Base-by-base conservation (phyloP, 2,329 filamentous ascomycete species). In the Ilyonectria mors-panacis region DNA sequence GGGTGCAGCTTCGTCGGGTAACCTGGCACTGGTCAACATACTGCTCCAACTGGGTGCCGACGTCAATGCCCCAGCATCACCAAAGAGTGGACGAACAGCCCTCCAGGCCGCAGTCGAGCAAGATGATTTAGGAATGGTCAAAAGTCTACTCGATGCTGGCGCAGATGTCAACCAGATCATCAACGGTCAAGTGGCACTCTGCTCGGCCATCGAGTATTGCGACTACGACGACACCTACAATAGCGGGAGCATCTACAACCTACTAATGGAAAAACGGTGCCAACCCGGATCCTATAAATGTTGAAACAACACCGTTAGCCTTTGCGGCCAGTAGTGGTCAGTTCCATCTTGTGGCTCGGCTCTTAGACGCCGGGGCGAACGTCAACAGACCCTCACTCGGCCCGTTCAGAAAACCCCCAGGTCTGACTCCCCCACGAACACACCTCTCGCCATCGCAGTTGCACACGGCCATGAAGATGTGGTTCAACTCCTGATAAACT, bases 401-500 rank as follows among this genome's bases (percentile, higher is more conserved):
- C 42, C 19, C 17, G 7, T 21, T 3, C 42, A 21, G n/a, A 3
- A 21, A 2, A 1, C 5, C 2, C 12, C 30, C 30, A 33, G 30
- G 30, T 33, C 13, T 45, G 19, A 9, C 6, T 2, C 7, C 42
- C 7, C 42, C 42, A 28, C 3, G 2, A 26, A 28, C 45, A 28
- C 45, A 17, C 47, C 30, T 1, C 44, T 57, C 13, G 28, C 12
- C 0, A 19, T 55, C 23, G 60, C 60, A 5, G 3, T 9, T 5
- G 0, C 0, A n/a, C 58, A 56, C 0, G 71, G 74, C 1, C 71
- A 81, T 56, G 45, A 35, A 1, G 59, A 62, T 1, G 70, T 79
- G 7, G 72, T 80, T 12, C 63, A 69, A 39, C 42, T 65, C 1
- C 66, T 83, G 10, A 69, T 83, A 2, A 65, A 65, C 12, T 74